These are phyloP conservation scores for Cladophialophora bantiana DNA, from an alignment of 2,329 filamentous ascomycete species.

Conservation along the genomic window DNA sequence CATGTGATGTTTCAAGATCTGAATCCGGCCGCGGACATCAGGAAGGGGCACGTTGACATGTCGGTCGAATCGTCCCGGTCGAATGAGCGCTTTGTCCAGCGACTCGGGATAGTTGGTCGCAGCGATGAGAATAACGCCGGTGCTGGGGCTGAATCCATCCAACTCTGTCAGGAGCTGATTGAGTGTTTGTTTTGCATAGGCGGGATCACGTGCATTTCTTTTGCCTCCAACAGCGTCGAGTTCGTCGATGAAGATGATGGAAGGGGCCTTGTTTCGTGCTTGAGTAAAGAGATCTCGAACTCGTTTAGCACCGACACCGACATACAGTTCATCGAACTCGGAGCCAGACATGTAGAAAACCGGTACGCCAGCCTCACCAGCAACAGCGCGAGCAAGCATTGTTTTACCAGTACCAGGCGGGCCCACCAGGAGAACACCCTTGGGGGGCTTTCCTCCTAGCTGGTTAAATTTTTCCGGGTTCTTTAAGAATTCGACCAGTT, in stretches of 20 bases:
- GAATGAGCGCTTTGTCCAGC: constrained; percentile 91
- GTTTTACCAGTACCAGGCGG: constrained; percentile 98
- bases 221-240: constrained; percentile 93
- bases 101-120: constrained; percentile 96
- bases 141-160: constrained; percentile 94
- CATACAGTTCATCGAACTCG: constrained; percentile 98
- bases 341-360: constrained; percentile 99
- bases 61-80: constrained; percentile 94
- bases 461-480: constrained; percentile 93
- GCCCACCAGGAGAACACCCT: constrained; percentile 92
- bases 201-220: constrained; percentile 88
- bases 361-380: constrained; percentile 93
- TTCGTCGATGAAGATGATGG: constrained; percentile 96
- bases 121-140: constrained; percentile 91
- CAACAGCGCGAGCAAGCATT: constrained; percentile 90
- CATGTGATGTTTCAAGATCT: constrained; percentile 92
- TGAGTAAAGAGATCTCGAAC: constrained; percentile 90
- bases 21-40: constrained; percentile 89
- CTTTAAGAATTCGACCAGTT: constrained; percentile 94
- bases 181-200: constrained; percentile 95
- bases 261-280: constrained; percentile 83
- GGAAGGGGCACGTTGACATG: constrained; percentile 88
- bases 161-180: constrained; percentile 97
- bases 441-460: constrained; percentile 93
- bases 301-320: constrained; percentile 94